Evolutionary conservation across 1,139 yeast species (phyloP).

Genomic region (Eremothecium cymbalariae): DNA sequence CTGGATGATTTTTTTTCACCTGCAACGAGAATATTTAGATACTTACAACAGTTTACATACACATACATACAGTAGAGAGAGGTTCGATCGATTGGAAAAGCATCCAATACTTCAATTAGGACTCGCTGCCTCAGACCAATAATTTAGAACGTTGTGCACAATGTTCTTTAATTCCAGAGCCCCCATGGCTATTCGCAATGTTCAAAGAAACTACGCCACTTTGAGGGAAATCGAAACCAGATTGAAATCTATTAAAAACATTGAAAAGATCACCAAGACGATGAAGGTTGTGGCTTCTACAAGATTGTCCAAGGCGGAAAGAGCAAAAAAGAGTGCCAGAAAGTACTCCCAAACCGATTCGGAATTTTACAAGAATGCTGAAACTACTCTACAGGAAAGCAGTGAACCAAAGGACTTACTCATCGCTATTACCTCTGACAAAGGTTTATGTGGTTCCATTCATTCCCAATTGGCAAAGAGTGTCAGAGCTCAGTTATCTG

Average conservation of each 20-base stretch:
- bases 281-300: slow-evolving; percentile 99
- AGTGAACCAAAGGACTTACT: slow-evolving; percentile 58
- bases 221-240: slow-evolving; percentile 97
- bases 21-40: too few relatives aligned
- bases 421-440: slow-evolving; percentile 89
- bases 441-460: slow-evolving; percentile 97
- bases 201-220: slow-evolving; percentile 83
- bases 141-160: slow-evolving; percentile 12
- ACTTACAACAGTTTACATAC: too few relatives aligned
- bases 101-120: background rate
- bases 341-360: slow-evolving; percentile 73
- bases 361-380: slow-evolving; percentile 75
- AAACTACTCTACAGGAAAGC: slow-evolving; percentile 46
- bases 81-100: background rate
- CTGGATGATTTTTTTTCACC: background rate
- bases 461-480: slow-evolving; percentile 91
- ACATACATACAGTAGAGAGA: background rate
- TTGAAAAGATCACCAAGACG: slow-evolving; percentile 98
- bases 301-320: slow-evolving; percentile 91
- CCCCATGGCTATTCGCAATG: slow-evolving; percentile 49
- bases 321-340: slow-evolving; percentile 86
- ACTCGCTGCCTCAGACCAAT: background rate
- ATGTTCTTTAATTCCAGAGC: slow-evolving; percentile 63
- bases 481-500: slow-evolving; percentile 58
- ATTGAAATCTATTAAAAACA: slow-evolving; percentile 95